Conservation (phyloP, 2,329 filamentous ascomycete genomes). For the Fusarium humuli region DNA sequence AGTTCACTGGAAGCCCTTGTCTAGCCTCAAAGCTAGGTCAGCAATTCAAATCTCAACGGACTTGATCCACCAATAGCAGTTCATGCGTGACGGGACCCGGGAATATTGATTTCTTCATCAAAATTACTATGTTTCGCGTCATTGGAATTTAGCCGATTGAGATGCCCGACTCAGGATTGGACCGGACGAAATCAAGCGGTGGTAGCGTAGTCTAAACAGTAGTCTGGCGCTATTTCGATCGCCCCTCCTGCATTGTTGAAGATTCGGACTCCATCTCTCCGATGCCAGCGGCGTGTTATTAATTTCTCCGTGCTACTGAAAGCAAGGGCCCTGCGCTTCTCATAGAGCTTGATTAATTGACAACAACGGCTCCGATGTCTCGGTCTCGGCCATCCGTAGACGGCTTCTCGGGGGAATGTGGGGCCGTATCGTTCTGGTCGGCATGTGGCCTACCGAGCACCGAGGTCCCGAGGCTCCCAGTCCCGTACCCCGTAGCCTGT, state of each 20-base stretch:
- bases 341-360: neutral
- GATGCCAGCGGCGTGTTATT: slow-evolving; percentile 2
- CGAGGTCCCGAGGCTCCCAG: slow-evolving; percentile 35
- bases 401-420: slow-evolving; percentile 13
- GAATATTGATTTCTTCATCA: neutral
- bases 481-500: neutral
- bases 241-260: slow-evolving; percentile 1
- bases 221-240: slow-evolving; percentile 10
- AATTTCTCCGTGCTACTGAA: neutral
- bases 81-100: neutral
- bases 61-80: slow-evolving; percentile 7
- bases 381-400: slow-evolving; percentile 6
- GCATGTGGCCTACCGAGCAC: slow-evolving; percentile 33
- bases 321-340: neutral
- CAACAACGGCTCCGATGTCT: slow-evolving; percentile 6
- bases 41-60: neutral
- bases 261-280: slow-evolving; percentile 13
- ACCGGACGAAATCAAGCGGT: slow-evolving; percentile 13
- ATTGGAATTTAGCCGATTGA: slow-evolving; percentile 4
- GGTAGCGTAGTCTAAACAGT: neutral
- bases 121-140: slow-evolving; percentile 8
- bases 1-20: neutral
- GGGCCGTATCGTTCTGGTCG: slow-evolving; percentile 19
- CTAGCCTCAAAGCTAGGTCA: neutral
- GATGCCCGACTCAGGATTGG: slow-evolving; percentile 1